A percentile compares a stretch with the other conserved stretches of the same genome.
Conservation (phyloP, 75 land plant genomes). For the Sequoiadendron giganteum region DNA sequence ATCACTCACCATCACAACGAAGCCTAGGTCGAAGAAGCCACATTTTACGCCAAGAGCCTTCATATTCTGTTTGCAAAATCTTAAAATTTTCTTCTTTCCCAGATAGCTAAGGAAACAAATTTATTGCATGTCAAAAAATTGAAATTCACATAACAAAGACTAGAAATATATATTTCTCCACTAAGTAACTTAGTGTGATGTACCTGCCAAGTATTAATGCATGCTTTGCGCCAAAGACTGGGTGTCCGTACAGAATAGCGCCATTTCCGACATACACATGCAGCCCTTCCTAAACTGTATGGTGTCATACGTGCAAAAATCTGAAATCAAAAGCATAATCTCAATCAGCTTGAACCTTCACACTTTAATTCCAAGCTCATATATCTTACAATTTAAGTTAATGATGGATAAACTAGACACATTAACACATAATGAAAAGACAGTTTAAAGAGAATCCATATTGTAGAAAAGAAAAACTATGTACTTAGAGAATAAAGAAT, state of each 20-base stretch:
- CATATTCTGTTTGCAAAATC: conserved; percentile 59
- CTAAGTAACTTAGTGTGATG: not conserved
- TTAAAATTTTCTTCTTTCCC: conserved; percentile 69
- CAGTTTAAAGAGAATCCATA: not conserved
- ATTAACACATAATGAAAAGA: not conserved
- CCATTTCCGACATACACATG: conserved; percentile 99
- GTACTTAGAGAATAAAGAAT: too few species aligned
- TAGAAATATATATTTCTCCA: not conserved
- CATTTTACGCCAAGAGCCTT: conserved; percentile 96
- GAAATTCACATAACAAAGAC: not conserved
- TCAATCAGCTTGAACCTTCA: not conserved
- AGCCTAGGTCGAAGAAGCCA: conserved; percentile 86
- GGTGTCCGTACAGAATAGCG: conserved; percentile 84
- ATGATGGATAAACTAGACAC: not conserved
- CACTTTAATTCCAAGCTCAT: not conserved
- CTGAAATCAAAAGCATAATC: conserved; percentile 31
- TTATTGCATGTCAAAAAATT: conserved; percentile 5
- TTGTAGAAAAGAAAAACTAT: too few species aligned
- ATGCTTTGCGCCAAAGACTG: conserved; percentile 83
- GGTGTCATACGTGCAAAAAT: conserved; percentile 77
- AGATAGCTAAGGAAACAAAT: conserved; percentile 40
- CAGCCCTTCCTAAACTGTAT: conserved; percentile 77
- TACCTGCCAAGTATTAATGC: conserved; percentile 98
- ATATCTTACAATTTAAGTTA: not conserved
- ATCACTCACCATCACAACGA: conserved; percentile 81